Conservation (phyloP, 495 filamentous ascomycete species). For the Tuber magnatum region DNA sequence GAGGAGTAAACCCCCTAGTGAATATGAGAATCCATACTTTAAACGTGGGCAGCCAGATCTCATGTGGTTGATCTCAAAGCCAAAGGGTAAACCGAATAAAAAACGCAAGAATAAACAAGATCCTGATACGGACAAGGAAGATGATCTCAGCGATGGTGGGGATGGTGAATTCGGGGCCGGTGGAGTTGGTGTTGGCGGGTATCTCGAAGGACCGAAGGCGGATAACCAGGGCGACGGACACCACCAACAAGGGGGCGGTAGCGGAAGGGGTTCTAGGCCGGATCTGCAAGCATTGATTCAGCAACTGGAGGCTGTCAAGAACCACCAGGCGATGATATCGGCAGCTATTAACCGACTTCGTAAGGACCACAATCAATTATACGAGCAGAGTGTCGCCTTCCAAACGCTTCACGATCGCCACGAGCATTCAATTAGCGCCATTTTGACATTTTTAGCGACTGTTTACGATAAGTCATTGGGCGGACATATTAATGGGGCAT, state of each 20-base stretch:
- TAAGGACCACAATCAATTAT: slow-evolving; percentile 79
- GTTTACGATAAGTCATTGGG: slow-evolving; percentile 79
- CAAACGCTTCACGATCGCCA: slow-evolving; percentile 88
- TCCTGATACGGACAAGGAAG: slow-evolving; percentile 62
- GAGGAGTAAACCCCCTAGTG: slow-evolving; percentile 94
- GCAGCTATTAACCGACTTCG: slow-evolving; percentile 67
- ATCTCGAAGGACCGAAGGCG: slow-evolving; percentile 34
- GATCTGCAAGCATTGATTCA: slow-evolving; percentile 69
- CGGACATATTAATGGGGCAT: slow-evolving; percentile 45
- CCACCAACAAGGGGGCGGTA: slow-evolving; percentile 23
- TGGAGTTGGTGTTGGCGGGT: slow-evolving; percentile 42
- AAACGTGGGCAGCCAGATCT: slow-evolving; percentile 86
- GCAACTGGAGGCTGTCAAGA: slow-evolving; percentile 72
- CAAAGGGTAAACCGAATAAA: slow-evolving; percentile 61
- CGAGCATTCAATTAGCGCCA: slow-evolving; percentile 96
- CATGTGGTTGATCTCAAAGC: slow-evolving; percentile 96
- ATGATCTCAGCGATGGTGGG: slow-evolving; percentile 52
- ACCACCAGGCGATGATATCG: slow-evolving; percentile 76
- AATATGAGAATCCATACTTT: slow-evolving; percentile 96
- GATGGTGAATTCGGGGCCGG: slow-evolving; percentile 41
- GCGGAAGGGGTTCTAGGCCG: slow-evolving; percentile 22
- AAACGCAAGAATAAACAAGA: slow-evolving; percentile 61
- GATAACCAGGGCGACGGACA: slow-evolving; percentile 31
- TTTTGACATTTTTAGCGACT: slow-evolving; percentile 90
- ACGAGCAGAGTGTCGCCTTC: slow-evolving; percentile 81